A percentile compares a stretch with the other conserved stretches of the same genome.
phyloP scores from a whole-genome alignment of 257 asterid genomes.

The Solanum pinnatisectum region DNA sequence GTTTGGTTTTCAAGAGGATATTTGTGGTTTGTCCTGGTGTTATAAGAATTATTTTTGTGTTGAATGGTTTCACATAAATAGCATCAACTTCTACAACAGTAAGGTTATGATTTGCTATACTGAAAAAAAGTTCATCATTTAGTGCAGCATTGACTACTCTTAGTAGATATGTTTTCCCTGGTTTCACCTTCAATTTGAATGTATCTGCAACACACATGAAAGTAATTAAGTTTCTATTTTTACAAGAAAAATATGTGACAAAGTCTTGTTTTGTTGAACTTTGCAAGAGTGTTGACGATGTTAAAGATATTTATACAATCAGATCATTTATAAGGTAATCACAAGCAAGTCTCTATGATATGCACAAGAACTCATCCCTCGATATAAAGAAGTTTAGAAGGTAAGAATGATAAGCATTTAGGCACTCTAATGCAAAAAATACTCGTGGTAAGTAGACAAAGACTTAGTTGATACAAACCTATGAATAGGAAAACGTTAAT shows the following conservation, averaged over 20 bases:
- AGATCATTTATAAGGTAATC: background rate
- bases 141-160: conserved; percentile 60
- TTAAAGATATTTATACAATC: background rate
- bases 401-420: background rate
- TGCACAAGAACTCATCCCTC: background rate
- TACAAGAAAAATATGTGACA: background rate
- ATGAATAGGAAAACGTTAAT: background rate
- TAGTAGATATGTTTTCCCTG: conserved; percentile 49
- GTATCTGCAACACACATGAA: conserved; percentile 25
- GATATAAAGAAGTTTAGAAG: background rate
- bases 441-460: background rate
- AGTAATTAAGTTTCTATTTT: background rate
- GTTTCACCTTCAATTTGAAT: conserved; percentile 45
- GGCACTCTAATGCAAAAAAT: too few relatives aligned
- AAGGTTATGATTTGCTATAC: conserved; percentile 45
- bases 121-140: conserved; percentile 53
- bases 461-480: background rate
- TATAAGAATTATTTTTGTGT: conserved; percentile 26
- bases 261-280: background rate
- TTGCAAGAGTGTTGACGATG: background rate
- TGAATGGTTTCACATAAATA: conserved; percentile 50
- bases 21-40: conserved; percentile 68
- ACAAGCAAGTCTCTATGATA: background rate
- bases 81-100: conserved; percentile 60
- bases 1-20: conserved; percentile 33